These are phyloP conservation scores for Marasmius oreades DNA, from an alignment of 1,284 basidiomycete species.

Conservation along the genomic window DNA sequence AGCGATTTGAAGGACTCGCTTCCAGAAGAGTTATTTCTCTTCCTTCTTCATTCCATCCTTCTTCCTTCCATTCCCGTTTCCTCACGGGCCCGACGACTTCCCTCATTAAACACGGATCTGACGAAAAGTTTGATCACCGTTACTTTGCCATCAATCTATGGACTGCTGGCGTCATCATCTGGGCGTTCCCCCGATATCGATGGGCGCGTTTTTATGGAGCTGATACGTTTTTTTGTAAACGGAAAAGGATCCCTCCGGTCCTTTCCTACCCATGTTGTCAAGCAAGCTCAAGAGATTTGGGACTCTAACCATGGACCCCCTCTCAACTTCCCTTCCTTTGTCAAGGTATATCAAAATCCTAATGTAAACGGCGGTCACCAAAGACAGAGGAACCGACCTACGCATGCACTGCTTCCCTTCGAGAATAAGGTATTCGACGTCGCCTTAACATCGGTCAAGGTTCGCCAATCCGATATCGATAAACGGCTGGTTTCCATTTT, in stretches of 20 bases:
- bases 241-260: no score
- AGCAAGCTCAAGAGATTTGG: no score
- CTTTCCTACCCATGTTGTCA: no score
- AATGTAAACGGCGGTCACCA: neutral
- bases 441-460: constrained; percentile 35
- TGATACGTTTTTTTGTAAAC: constrained; percentile 16
- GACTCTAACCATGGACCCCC: no score
- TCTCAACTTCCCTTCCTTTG: no score
- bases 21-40: no score
- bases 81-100: no score
- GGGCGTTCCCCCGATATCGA: constrained; percentile 38
- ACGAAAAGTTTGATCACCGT: constrained; percentile 24
- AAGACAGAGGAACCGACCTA: neutral
- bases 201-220: constrained; percentile 42
- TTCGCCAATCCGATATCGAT: constrained; percentile 23
- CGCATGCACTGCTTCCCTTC: constrained; percentile 6
- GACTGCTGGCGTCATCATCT: constrained; percentile 25
- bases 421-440: constrained; percentile 17
- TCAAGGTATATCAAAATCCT: no score
- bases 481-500: constrained; percentile 28
- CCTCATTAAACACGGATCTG: no score
- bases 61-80: no score
- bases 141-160: constrained; percentile 33
- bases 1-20: no score
- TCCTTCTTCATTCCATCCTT: no score